A percentile compares a stretch with the other conserved stretches of the same genome.
phyloP scores from a whole-genome alignment of 2,329 filamentous ascomycete species.

The Fusarium sp. region DNA sequence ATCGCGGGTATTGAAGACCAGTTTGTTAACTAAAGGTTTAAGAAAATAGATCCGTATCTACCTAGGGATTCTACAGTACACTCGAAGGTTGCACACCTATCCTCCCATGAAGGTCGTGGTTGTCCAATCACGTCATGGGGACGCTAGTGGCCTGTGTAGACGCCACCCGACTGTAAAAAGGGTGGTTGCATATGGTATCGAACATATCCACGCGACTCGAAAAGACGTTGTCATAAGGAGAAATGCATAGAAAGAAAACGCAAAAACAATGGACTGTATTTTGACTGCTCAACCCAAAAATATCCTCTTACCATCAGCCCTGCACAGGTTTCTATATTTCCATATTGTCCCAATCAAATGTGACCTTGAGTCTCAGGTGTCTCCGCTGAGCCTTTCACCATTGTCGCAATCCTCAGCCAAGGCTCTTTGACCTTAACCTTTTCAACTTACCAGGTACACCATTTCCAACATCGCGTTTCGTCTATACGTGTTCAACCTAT shows the following conservation, averaged over 20 bases:
- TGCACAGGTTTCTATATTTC: neutral
- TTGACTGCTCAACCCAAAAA: neutral
- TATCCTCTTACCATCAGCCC: too few species aligned
- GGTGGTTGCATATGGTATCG: neutral
- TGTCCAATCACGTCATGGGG: slow-evolving; percentile 44
- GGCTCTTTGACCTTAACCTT: slow-evolving; percentile 11
- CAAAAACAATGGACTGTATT: neutral
- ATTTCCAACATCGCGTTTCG: neutral
- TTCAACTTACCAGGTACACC: neutral
- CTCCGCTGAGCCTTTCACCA: neutral
- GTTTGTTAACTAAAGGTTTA: neutral
- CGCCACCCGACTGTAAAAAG: slow-evolving; percentile 23
- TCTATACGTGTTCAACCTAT: neutral
- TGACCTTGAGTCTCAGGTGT: neutral
- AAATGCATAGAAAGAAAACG: neutral
- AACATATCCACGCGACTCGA: neutral
- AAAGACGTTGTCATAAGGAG: neutral
- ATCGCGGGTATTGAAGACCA: neutral
- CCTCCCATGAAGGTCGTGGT: neutral
- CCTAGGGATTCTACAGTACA: neutral
- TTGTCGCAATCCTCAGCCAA: neutral
- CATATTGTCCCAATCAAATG: neutral
- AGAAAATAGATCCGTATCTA: slow-evolving; percentile 4
- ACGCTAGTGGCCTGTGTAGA: slow-evolving; percentile 26
- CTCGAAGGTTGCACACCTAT: slow-evolving; percentile 11